Conservation (phyloP, 257 asterid genomes). For the Fraxinus pennsylvanica region DNA sequence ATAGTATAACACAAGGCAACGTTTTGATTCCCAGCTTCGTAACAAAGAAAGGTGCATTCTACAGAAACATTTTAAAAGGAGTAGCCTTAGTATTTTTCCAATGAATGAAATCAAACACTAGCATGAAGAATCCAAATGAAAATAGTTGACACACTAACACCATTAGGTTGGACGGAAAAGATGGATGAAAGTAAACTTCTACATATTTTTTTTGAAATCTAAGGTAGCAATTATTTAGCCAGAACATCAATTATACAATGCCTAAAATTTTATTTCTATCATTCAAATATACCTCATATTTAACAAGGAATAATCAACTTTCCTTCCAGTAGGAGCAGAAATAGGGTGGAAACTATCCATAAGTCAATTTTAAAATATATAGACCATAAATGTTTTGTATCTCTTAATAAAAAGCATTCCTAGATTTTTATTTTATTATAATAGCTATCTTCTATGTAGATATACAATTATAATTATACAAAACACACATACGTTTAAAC, state of each 20-base stretch:
- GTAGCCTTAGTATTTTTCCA: neutral
- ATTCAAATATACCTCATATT: neutral
- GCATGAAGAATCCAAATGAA: neutral
- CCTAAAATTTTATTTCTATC: neutral
- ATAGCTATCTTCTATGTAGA: no score
- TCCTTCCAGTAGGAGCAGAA: neutral
- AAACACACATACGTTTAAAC: no score
- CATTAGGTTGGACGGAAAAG: neutral
- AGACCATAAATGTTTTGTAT: neutral
- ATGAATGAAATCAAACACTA: neutral
- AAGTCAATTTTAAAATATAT: neutral
- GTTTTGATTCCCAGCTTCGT: constrained; percentile 84
- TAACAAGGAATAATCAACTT: neutral
- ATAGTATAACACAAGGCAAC: constrained; percentile 80
- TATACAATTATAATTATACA: no score
- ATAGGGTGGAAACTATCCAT: neutral
- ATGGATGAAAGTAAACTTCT: neutral
- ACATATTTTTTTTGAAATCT: neutral
- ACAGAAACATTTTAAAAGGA: constrained; percentile 28
- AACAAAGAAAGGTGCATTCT: constrained; percentile 98
- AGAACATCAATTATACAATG: neutral
- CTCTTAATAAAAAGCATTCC: no score
- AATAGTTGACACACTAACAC: neutral
- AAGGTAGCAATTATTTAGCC: neutral
- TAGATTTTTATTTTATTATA: no score